Conservation (phyloP, 2,329 filamentous ascomycete species). For the Trichophyton equinum region DNA sequence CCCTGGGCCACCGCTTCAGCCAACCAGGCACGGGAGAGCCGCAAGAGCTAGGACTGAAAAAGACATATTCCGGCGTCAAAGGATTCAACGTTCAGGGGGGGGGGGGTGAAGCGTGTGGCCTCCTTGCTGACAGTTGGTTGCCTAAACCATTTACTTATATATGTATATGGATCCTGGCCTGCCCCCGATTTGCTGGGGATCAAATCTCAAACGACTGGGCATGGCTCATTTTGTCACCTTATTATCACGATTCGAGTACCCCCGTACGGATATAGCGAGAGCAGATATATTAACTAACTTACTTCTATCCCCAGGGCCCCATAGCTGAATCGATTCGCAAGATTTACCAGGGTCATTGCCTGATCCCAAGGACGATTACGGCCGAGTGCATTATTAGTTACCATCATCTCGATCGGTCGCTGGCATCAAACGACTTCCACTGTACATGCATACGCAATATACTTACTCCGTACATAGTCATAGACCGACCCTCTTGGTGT, state of each 20-base stretch:
- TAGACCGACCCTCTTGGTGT: background rate
- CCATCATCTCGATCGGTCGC: background rate
- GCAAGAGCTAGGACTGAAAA: background rate
- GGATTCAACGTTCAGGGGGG: background rate
- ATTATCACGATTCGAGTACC: background rate
- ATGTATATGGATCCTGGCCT: background rate
- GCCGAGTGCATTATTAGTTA: background rate
- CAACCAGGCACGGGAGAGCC: conserved; percentile 1
- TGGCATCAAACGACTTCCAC: too few relatives aligned
- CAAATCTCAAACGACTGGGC: background rate
- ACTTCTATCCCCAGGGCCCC: background rate
- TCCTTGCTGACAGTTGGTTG: background rate
- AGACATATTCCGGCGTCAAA: background rate
- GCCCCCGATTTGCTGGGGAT: background rate
- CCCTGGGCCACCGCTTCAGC: background rate
- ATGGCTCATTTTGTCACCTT: background rate
- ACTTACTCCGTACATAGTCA: too few relatives aligned
- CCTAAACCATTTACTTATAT: too few relatives aligned
- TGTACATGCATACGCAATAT: too few relatives aligned
- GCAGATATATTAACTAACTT: background rate
- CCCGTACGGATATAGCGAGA: background rate
- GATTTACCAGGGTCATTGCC: background rate
- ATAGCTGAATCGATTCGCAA: background rate
- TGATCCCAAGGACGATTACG: background rate
- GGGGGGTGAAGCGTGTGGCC: background rate